phyloP scores from a whole-genome alignment of 495 filamentous ascomycete species.

The Opeltia flavorubescens region DNA sequence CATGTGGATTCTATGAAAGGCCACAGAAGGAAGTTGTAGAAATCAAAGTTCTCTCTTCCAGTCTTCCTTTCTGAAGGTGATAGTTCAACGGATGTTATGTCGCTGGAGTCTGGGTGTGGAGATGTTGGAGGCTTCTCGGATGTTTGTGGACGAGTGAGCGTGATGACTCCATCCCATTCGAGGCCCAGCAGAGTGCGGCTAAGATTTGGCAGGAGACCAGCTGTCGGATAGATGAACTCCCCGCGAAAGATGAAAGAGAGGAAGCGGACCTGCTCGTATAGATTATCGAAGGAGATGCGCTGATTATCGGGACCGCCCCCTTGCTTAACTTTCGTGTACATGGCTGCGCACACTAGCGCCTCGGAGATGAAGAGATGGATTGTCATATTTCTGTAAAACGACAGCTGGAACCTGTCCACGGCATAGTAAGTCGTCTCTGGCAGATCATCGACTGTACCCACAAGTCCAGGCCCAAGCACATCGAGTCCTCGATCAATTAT shows the following conservation, averaged over 20 bases:
- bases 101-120: slow-evolving; percentile 27
- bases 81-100: slow-evolving; percentile 55
- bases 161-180: slow-evolving; percentile 69
- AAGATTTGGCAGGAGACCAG: slow-evolving; percentile 65
- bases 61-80: slow-evolving; percentile 56
- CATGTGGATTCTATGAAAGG: slow-evolving; percentile 89
- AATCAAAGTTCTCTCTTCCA: slow-evolving; percentile 89
- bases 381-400: slow-evolving; percentile 97
- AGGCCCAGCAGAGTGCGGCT: slow-evolving; percentile 62
- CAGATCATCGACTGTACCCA: slow-evolving; percentile 63
- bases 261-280: slow-evolving; percentile 69
- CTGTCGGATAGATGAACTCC: slow-evolving; percentile 91
- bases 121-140: background rate
- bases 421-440: slow-evolving; percentile 85
- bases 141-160: slow-evolving; percentile 32
- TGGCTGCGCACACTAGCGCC: slow-evolving; percentile 70
- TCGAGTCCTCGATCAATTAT: slow-evolving; percentile 87
- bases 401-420: slow-evolving; percentile 90
- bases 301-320: slow-evolving; percentile 74
- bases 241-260: slow-evolving; percentile 83
- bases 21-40: slow-evolving; percentile 97
- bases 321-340: slow-evolving; percentile 81
- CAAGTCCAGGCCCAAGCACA: slow-evolving; percentile 76
- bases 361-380: slow-evolving; percentile 95
- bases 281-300: slow-evolving; percentile 54